These are phyloP conservation scores for Schoenoplectus triqueter DNA, from an alignment of 202 grass and related monocot species.

Conservation along the genomic window DNA sequence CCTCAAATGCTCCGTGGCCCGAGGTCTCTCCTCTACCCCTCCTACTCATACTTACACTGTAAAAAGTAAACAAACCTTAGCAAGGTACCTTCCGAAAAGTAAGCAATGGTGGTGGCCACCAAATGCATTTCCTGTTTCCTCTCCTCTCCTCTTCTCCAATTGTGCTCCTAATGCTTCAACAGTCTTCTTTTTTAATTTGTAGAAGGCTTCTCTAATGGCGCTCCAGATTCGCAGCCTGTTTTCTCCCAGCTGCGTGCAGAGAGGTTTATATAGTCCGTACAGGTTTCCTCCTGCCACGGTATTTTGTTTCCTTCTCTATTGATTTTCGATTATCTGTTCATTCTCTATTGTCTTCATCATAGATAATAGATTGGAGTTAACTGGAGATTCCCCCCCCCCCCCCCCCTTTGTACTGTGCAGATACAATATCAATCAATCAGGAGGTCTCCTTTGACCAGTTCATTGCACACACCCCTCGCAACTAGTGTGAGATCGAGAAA, in stretches of 20 bases:
- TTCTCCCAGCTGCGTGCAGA: constrained; percentile 45
- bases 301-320: background rate
- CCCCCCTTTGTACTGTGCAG: constrained; percentile 44
- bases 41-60: no score
- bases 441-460: constrained; percentile 48
- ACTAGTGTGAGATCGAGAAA: constrained; percentile 38
- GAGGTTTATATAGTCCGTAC: constrained; percentile 40
- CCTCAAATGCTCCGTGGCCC: no score
- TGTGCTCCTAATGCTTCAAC: background rate
- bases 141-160: no score
- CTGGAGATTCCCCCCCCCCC: background rate
- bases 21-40: no score
- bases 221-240: constrained; percentile 77
- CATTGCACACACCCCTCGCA: constrained; percentile 42
- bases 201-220: constrained; percentile 47
- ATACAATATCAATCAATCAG: constrained; percentile 57
- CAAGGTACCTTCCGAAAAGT: no score
- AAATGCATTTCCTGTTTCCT: no score
- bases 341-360: background rate
- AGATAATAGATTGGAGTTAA: background rate
- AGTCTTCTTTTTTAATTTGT: constrained; percentile 13
- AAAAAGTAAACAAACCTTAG: no score
- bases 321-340: background rate
- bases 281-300: constrained; percentile 55
- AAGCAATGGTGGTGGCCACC: no score